phyloP scores from a whole-genome alignment of 768 basidiomycete genomes.

The Leccinum ochraceum region DNA sequence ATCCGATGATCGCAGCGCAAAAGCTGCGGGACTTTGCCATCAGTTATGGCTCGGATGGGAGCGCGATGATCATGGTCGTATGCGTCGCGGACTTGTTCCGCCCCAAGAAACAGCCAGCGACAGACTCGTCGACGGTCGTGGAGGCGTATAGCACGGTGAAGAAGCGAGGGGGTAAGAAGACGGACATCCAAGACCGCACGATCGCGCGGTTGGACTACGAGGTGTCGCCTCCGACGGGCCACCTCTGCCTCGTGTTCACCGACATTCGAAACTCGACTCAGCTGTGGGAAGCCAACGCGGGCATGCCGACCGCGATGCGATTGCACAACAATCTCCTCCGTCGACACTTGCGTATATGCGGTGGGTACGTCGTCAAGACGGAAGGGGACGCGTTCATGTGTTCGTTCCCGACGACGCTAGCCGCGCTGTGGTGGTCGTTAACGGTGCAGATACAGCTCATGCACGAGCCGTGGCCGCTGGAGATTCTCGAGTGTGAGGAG shows the following conservation, averaged over 20 bases:
- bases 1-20: slow-evolving; percentile 91
- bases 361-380: slow-evolving; percentile 98
- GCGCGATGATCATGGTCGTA: slow-evolving; percentile 98
- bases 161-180: slow-evolving; percentile 42
- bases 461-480: slow-evolving; percentile 85
- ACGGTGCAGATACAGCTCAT: slow-evolving; percentile 83
- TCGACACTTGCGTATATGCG: slow-evolving; percentile 82
- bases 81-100: slow-evolving; percentile 78
- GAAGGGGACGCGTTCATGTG: slow-evolving; percentile 99
- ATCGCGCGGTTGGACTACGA: slow-evolving; percentile 71
- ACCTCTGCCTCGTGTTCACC: slow-evolving; percentile 93
- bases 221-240: slow-evolving; percentile 81
- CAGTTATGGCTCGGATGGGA: slow-evolving; percentile 92
- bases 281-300: slow-evolving; percentile 93
- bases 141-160: slow-evolving; percentile 29
- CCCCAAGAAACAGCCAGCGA: slow-evolving; percentile 42
- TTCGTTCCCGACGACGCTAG: slow-evolving; percentile 86
- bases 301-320: slow-evolving; percentile 93
- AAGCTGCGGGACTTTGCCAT: slow-evolving; percentile 96
- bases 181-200: slow-evolving; percentile 55
- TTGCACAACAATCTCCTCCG: slow-evolving; percentile 88
- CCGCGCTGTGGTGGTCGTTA: slow-evolving; percentile 91
- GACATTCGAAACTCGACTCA: slow-evolving; percentile 97
- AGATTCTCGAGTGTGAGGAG: slow-evolving; percentile 91
- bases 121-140: slow-evolving; percentile 40